Conservation (phyloP, 306 rosid species). For the Cicer yamashitae region DNA sequence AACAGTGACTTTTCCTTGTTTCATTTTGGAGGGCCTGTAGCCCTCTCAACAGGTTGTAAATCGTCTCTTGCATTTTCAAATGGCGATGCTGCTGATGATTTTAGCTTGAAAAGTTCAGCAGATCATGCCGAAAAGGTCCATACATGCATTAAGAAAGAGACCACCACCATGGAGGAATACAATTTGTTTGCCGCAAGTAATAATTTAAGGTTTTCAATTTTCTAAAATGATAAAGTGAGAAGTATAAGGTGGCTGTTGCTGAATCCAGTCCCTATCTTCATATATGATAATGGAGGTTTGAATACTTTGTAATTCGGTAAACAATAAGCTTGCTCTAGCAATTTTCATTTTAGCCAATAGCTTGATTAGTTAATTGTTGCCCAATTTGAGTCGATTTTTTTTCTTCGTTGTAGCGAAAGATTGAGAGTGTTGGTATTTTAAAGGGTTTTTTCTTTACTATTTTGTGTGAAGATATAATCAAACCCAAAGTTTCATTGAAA, state of each 20-base stretch:
- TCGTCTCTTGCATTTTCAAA: slow-evolving; percentile 50
- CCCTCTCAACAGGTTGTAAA: slow-evolving; percentile 64
- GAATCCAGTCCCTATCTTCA: slow-evolving; percentile 67
- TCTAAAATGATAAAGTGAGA: slow-evolving; percentile 65
- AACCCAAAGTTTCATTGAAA: slow-evolving; percentile 41
- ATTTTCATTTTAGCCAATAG: slow-evolving; percentile 57
- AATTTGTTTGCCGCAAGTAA: slow-evolving; percentile 88
- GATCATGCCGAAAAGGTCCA: slow-evolving; percentile 60
- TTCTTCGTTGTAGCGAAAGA: slow-evolving; percentile 57
- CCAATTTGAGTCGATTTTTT: slow-evolving; percentile 55
- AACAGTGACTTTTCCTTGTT: slow-evolving; percentile 78
- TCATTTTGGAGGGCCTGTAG: slow-evolving; percentile 93
- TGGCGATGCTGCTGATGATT: slow-evolving; percentile 54
- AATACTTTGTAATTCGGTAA: slow-evolving; percentile 62
- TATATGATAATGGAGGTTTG: slow-evolving; percentile 63
- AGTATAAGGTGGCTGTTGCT: slow-evolving; percentile 68
- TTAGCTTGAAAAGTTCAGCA: slow-evolving; percentile 49
- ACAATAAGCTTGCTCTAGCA: slow-evolving; percentile 71
- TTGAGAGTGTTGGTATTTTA: slow-evolving; percentile 70
- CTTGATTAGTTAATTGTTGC: slow-evolving; percentile 62
- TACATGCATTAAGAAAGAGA: slow-evolving; percentile 68
- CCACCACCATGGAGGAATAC: slow-evolving; percentile 80
- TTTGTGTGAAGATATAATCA: slow-evolving; percentile 47
- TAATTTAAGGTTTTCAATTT: slow-evolving; percentile 74
- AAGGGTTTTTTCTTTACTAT: slow-evolving; percentile 35